Evolutionary conservation across 1,139 yeast species (phyloP), one percentile per base, ranked within the genome.

Genomic region (Suhomyces chickasaworum): DNA sequence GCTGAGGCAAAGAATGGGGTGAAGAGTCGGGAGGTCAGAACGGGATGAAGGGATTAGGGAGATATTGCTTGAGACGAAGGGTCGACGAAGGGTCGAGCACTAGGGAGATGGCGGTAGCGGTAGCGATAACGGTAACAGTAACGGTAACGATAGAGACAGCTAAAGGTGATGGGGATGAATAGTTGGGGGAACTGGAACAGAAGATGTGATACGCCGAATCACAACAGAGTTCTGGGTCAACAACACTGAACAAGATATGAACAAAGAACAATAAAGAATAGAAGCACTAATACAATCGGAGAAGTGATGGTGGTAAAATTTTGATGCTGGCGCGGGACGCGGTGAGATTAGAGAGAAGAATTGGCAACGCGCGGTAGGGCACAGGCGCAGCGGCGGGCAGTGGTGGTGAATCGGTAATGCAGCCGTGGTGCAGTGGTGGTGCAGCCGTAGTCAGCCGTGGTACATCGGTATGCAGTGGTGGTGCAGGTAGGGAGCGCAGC

Each of bases 271-370:
- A 17, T 20, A 32, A n/a, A 12, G 35, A 32, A n/a, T 7, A 20
- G n/a, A 32, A 32, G 35, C 12, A 32, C 12, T 6, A 20, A 32
- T 25, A 32, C 35, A 32, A 32, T 32, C 15, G 34, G 20, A 25
- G 29, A 25, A 25, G 13, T 25, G 29, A 25, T 32, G 35, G 35
- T 32, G 20, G 20, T 32, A 32, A 32, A 32, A 17, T 17, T 32
- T 32, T 32, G 35, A 32, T 32, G 20, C 13, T 32, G 22, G 13
- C 34, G 13, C 13, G 35, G 35, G 22, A 32, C 35, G 35, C 35
- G 35, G 35, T 32, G 13, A n/a, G 13, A 12, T 20, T 32, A 32
- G 22, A n/a, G 35, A 18, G 35, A 9, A 17, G 9, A 17, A 32
- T 32, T 9, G 13, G 22, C 22, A 17, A 21, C 20, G 21, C 21